Evolutionary conservation across 1,284 basidiomycete species (phyloP), one percentile per base, ranked within the genome.

Genomic region (Cutaneotrichosporon sp.): DNA sequence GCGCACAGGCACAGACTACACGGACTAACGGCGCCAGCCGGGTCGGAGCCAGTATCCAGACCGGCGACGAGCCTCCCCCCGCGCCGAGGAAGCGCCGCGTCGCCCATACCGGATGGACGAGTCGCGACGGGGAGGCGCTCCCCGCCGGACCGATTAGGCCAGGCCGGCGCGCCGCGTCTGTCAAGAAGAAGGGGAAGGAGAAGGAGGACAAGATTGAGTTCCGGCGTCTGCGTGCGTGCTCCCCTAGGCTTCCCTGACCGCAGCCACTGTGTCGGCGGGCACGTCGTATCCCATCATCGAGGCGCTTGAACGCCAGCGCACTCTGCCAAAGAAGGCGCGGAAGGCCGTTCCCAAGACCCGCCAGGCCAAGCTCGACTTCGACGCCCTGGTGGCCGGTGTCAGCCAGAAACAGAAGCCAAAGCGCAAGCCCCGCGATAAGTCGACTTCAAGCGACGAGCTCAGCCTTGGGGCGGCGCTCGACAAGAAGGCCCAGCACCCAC

Each of bases 81-180:
- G 32, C 32, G 9, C 44, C 33, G 22, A 46, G 35, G 44, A 26
- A 31, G 29, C 19, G 16, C 4, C 17, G 17, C 2, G 27, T 3
- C 17, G 5, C 37, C 9, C 39, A 48, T 11, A 58, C 35, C n/a
- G 60, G 59, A 4, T 66, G 65, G 65, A 41, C 27, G 10, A 51
- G 61, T 44, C 24, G 34, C 8, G 29, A 24, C 2, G 61, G 59
- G 22, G 27, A 52, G 5, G 51, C 57, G 5, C 46, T 62, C 1
- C 38, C 56, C 33, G 47, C 35, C 27, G 32, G 39, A 37, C 52
- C 35, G 20, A 47, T 26, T 33, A 12, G 32, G n/a, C n/a, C n/a
- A n/a, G n/a, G n/a, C n/a, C n/a, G n/a, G n/a, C n/a, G n/a, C n/a
- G n/a, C n/a, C n/a, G n/a, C n/a, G n/a, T n/a, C n/a, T n/a, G n/a